phyloP scores from a whole-genome alignment of 176 grass and related monocot species.

The Secale cereale region DNA sequence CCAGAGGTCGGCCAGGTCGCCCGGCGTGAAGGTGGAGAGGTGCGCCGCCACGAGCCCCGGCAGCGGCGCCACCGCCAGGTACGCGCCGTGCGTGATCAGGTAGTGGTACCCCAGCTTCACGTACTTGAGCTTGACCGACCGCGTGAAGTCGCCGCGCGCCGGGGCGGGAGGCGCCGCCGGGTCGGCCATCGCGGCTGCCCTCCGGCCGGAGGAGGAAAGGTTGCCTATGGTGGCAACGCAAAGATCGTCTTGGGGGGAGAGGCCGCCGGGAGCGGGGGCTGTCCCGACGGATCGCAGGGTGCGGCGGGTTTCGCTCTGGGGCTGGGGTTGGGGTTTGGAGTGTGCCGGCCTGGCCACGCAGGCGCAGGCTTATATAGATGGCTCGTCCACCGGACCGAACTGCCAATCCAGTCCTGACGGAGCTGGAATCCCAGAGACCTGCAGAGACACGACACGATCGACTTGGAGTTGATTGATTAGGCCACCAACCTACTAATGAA shows the following conservation, averaged over 20 bases:
- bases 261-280: background rate
- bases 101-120: constrained; percentile 82
- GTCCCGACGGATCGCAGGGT: background rate
- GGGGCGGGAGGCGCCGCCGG: background rate
- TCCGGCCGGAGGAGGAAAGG: background rate
- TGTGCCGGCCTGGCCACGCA: background rate
- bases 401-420: background rate
- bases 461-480: background rate
- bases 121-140: constrained; percentile 77
- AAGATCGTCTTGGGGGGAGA: background rate
- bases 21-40: constrained; percentile 47
- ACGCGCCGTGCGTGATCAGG: constrained; percentile 54
- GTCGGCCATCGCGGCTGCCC: background rate
- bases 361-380: background rate
- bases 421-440: background rate
- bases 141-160: constrained; percentile 38
- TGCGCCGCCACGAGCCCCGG: constrained; percentile 35
- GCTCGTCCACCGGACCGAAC: background rate
- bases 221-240: background rate
- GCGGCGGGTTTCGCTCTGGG: background rate
- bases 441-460: background rate
- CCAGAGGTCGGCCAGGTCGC: constrained; percentile 39
- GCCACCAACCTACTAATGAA: background rate
- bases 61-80: constrained; percentile 35
- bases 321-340: background rate